phyloP scores from a whole-genome alignment of 805 yeast species.

The Hyphopichia homilentoma region DNA sequence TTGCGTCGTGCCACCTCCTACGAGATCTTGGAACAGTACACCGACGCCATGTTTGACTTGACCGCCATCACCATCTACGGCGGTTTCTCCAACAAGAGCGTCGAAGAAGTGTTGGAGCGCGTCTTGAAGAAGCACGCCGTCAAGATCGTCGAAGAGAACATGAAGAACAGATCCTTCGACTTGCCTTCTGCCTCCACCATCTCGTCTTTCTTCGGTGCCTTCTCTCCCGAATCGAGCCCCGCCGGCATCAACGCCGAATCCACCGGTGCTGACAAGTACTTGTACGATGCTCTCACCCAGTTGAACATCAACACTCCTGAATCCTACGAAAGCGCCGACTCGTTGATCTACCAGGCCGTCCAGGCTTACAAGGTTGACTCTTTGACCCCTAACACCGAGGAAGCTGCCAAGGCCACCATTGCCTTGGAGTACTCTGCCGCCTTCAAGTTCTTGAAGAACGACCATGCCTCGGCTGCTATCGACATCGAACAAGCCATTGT shows the following conservation, averaged over 20 bases:
- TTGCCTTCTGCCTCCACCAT: conserved; percentile 83
- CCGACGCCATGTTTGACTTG: conserved; percentile 86
- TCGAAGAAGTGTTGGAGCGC: conserved; percentile 82
- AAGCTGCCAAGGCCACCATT: conserved; percentile 49
- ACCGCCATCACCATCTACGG: conserved; percentile 86
- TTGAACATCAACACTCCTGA: conserved; percentile 49
- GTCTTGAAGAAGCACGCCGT: conserved; percentile 79
- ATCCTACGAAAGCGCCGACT: conserved; percentile 60
- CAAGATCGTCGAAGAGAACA: conserved; percentile 60
- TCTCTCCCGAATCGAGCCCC: conserved; percentile 52
- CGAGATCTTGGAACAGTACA: conserved; percentile 73
- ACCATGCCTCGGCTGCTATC: conserved; percentile 58
- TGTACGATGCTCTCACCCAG: conserved; percentile 62
- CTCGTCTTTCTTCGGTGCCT: conserved; percentile 87
- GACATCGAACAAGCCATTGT: conserved; percentile 64
- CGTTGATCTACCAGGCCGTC: conserved; percentile 56
- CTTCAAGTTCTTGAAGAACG: conserved; percentile 76
- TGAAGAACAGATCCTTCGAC: conserved; percentile 46
- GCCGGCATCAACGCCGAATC: conserved; percentile 48
- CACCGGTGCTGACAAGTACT: conserved; percentile 59
- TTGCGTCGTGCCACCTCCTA: conserved; percentile 91
- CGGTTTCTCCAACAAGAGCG: conserved; percentile 72
- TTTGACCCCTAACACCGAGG: conserved; percentile 30
- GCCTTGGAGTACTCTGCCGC: conserved; percentile 85
- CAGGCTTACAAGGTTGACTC: conserved; percentile 37